phyloP scores from a whole-genome alignment of 2,329 filamentous ascomycete species.

The Aspergillus japonicus region DNA sequence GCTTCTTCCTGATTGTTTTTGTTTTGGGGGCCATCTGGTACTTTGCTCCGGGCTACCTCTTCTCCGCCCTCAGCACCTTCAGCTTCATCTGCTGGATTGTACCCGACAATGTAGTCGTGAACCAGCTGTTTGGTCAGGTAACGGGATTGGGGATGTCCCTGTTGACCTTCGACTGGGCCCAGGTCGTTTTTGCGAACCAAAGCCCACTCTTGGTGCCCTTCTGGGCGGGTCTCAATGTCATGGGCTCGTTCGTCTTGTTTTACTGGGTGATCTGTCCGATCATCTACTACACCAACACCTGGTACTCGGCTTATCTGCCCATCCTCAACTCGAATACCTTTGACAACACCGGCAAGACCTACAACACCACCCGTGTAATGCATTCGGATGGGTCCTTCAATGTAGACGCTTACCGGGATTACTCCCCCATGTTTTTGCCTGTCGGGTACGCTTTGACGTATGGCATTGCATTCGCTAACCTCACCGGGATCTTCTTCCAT shows the following conservation, averaged over 20 bases:
- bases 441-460: conserved; percentile 58
- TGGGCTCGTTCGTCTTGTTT: conserved; percentile 45
- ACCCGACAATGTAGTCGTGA: conserved; percentile 65
- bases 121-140: conserved; percentile 69
- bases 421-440: conserved; percentile 65
- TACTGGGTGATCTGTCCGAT: conserved; percentile 47
- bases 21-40: conserved; percentile 36
- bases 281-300: conserved; percentile 55
- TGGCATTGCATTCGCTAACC: conserved; percentile 66
- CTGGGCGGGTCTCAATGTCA: conserved; percentile 44
- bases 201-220: conserved; percentile 68
- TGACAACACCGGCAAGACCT: conserved; percentile 61
- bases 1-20: conserved; percentile 39
- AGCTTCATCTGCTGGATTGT: conserved; percentile 70
- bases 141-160: conserved; percentile 67
- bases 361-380: conserved; percentile 63
- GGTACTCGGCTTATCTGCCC: conserved; percentile 59
- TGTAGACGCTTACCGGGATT: conserved; percentile 59
- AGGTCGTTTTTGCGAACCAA: conserved; percentile 66
- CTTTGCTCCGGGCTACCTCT: conserved; percentile 61
- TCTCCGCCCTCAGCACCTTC: conserved; percentile 67
- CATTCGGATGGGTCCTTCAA: conserved; percentile 57
- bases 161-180: conserved; percentile 74
- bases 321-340: conserved; percentile 61
- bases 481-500: conserved; percentile 55